These are phyloP conservation scores for Amesomyces nigricolor DNA, from an alignment of 2,329 filamentous ascomycete species.

Conservation along the genomic window DNA sequence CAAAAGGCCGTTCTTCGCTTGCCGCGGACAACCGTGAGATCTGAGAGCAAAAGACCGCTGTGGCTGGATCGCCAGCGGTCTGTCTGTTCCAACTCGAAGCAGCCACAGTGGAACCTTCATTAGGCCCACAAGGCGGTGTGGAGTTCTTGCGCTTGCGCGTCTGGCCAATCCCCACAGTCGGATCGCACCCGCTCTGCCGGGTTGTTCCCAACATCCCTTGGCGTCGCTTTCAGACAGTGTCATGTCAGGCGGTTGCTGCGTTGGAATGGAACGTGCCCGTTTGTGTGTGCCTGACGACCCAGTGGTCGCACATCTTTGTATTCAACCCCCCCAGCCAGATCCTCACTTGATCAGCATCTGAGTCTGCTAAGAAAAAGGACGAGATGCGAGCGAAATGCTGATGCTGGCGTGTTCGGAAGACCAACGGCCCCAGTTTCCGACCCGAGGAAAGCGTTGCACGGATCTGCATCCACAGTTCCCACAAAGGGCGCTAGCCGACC, in stretches of 20 bases:
- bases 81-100: background rate
- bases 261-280: background rate
- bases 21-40: background rate
- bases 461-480: conserved; percentile 14
- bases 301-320: background rate
- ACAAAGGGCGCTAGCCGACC: background rate
- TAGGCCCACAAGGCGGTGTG: background rate
- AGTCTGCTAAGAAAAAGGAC: no score
- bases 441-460: conserved; percentile 6
- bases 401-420: background rate
- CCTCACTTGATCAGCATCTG: no score
- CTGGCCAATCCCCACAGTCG: background rate
- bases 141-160: background rate
- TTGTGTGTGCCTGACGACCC: background rate
- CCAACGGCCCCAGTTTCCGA: conserved; percentile 1
- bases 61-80: background rate
- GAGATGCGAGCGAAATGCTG: no score
- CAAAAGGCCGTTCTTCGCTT: background rate
- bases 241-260: background rate
- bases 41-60: background rate
- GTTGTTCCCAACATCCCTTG: background rate
- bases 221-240: background rate
- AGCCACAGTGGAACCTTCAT: background rate
- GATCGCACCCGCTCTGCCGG: background rate
- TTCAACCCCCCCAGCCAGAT: no score